Conservation (phyloP, 1,284 basidiomycete genomes). For the Irpex rosettiformis region DNA sequence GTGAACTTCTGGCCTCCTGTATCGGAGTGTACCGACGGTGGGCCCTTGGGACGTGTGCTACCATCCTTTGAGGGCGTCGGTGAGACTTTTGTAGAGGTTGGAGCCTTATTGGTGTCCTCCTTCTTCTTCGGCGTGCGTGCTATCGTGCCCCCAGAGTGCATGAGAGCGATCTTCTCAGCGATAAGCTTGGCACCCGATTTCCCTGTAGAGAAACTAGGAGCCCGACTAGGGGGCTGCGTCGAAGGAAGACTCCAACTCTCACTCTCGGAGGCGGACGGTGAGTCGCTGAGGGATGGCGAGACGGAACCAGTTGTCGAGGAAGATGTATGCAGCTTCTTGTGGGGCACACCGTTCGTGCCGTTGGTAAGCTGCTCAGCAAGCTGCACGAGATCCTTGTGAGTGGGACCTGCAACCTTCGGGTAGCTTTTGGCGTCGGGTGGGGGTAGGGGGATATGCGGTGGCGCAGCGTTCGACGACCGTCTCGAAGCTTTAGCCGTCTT, state of each 20-base stretch:
- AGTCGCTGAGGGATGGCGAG: constrained; percentile 36
- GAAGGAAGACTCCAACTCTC: constrained; percentile 61
- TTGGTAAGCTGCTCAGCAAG: constrained; percentile 11
- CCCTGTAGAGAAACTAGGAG: constrained; percentile 39
- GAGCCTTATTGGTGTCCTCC: constrained; percentile 18
- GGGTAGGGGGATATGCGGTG: constrained; percentile 44
- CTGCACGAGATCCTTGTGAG: constrained; percentile 40
- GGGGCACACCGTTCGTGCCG: constrained; percentile 22
- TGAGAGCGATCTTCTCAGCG: constrained; percentile 11
- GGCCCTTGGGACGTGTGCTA: constrained; percentile 27
- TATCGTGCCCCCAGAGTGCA: constrained; percentile 20
- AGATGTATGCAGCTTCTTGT: constrained; percentile 24
- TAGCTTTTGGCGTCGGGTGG: constrained; percentile 49
- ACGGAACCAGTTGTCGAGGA: constrained; percentile 34
- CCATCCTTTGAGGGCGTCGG: constrained; percentile 27
- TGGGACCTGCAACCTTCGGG: constrained; percentile 56
- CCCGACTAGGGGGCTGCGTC: constrained; percentile 49
- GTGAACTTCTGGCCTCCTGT: constrained; percentile 71
- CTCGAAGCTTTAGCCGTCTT: constrained; percentile 6
- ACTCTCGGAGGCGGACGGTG: constrained; percentile 52
- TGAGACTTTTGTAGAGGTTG: constrained; percentile 22
- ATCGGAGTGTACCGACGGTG: constrained; percentile 51
- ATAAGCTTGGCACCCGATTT: constrained; percentile 31
- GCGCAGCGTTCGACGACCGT: constrained; percentile 13
- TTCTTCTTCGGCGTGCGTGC: constrained; percentile 20